These are phyloP conservation scores for Bremia lactucae DNA, from an alignment of 352 stramenopile species.

Conservation along the genomic window DNA sequence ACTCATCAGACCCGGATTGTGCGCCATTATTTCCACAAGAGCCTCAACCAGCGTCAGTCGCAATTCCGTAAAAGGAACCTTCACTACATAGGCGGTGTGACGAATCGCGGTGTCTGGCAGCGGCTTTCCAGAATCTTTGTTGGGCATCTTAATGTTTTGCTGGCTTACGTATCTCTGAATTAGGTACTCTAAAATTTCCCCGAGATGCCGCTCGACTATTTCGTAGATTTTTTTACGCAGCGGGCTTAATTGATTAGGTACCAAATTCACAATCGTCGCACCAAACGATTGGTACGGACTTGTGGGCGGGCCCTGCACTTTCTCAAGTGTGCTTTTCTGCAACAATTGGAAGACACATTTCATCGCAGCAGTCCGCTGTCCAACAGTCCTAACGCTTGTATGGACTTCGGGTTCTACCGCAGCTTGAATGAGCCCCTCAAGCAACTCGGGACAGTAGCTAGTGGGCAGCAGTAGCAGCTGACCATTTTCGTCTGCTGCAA, in stretches of 20 bases:
- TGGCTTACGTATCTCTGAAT: constrained; percentile 70
- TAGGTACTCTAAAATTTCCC: constrained; percentile 57
- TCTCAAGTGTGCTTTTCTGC: constrained; percentile 64
- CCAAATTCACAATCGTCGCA: constrained; percentile 73
- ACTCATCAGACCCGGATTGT: constrained; percentile 60
- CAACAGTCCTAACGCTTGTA: constrained; percentile 28
- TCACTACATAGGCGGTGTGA: constrained; percentile 83
- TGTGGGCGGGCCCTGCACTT: constrained; percentile 66
- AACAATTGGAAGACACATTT: constrained; percentile 69
- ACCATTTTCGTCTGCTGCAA: constrained; percentile 84
- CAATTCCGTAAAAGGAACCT: constrained; percentile 85
- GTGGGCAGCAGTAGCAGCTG: constrained; percentile 80
- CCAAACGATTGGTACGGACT: constrained; percentile 82
- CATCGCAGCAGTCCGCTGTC: constrained; percentile 75
- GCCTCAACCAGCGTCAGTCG: constrained; percentile 76
- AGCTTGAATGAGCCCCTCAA: constrained; percentile 68
- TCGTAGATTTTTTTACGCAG: constrained; percentile 64
- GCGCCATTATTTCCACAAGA: constrained; percentile 75
- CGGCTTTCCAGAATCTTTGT: constrained; percentile 39
- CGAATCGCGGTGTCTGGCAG: constrained; percentile 54
- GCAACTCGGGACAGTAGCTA: constrained; percentile 71
- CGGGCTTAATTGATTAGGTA: constrained; percentile 68
- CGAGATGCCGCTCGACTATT: constrained; percentile 53
- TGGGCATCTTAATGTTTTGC: constrained; percentile 68
- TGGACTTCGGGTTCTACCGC: constrained; percentile 30